A percentile compares a stretch with the other conserved stretches of the same genome.
These are phyloP conservation scores for Hsuehochloa calcarea DNA, from an alignment of 176 grass and related monocot genomes.

Conservation along the genomic window DNA sequence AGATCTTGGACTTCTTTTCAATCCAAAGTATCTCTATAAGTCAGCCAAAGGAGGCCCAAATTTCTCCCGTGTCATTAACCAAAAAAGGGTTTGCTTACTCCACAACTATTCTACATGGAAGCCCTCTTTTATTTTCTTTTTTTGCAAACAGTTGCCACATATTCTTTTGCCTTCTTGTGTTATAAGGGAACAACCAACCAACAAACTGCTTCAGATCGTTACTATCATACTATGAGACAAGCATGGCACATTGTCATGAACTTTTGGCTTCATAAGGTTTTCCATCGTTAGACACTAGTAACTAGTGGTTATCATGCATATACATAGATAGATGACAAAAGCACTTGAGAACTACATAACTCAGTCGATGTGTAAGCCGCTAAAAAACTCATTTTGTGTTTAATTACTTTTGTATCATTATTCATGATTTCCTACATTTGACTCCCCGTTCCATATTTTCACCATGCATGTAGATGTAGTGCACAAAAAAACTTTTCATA, in stretches of 20 bases:
- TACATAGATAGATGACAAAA: not conserved
- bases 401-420: not conserved
- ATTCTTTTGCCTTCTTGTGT: not conserved
- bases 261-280: not conserved
- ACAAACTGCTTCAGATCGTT: not conserved
- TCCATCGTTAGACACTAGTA: not conserved
- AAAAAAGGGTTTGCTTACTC: conserved; percentile 3
- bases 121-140: not conserved
- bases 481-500: not conserved
- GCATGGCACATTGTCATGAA: not conserved
- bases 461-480: not conserved
- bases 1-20: not conserved
- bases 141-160: not conserved
- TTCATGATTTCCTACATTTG: not conserved
- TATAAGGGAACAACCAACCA: conserved; percentile 11
- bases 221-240: not conserved
- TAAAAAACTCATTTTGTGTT: not conserved
- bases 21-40: not conserved
- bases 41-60: not conserved
- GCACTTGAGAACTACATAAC: not conserved
- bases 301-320: not conserved
- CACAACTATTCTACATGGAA: not conserved
- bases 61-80: not conserved
- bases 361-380: not conserved
- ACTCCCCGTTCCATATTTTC: not conserved